phyloP scores from a whole-genome alignment of 1,139 yeast genomes.

The Protomyces pachydermus region DNA sequence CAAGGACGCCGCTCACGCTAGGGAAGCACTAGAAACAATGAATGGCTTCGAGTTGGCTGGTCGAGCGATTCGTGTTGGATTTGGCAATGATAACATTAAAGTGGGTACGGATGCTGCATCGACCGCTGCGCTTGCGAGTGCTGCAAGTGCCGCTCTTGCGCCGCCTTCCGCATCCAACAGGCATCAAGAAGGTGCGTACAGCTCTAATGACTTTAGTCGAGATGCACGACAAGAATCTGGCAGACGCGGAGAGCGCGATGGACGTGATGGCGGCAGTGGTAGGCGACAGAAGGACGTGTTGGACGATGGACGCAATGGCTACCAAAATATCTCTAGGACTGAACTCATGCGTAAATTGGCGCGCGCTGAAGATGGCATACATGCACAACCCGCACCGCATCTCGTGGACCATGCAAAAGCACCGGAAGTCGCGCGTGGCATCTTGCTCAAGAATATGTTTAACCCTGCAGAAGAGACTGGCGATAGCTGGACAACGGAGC shows the following conservation, averaged over 20 bases:
- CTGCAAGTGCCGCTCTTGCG: background rate
- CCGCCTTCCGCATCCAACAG: background rate
- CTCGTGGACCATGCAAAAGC: slow-evolving; percentile 3
- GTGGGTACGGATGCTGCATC: slow-evolving; percentile 27
- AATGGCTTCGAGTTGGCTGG: slow-evolving; percentile 40
- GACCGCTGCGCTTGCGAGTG: slow-evolving; percentile 13
- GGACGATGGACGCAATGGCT: slow-evolving; percentile 37
- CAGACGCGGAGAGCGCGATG: slow-evolving; percentile 7
- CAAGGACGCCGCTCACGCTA: slow-evolving; percentile 36
- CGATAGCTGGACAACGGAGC: slow-evolving; percentile 40
- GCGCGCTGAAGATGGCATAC: slow-evolving; percentile 38
- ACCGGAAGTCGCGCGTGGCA: slow-evolving; percentile 36
- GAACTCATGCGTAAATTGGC: slow-evolving; percentile 39
- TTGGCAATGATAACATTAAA: slow-evolving; percentile 36
- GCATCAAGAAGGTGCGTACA: slow-evolving; percentile 9
- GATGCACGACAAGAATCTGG: background rate
- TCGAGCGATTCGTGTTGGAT: slow-evolving; percentile 39
- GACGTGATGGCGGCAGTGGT: slow-evolving; percentile 15
- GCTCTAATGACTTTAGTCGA: slow-evolving; percentile 9
- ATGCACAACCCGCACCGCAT: background rate
- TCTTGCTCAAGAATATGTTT: slow-evolving; percentile 41
- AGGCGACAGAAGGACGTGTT: slow-evolving; percentile 29
- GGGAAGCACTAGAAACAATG: slow-evolving; percentile 38
- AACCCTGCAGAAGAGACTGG: slow-evolving; percentile 41
- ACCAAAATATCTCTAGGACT: slow-evolving; percentile 36